phyloP scores from a whole-genome alignment of 345 rosid genomes.

The Theobroma cacao region DNA sequence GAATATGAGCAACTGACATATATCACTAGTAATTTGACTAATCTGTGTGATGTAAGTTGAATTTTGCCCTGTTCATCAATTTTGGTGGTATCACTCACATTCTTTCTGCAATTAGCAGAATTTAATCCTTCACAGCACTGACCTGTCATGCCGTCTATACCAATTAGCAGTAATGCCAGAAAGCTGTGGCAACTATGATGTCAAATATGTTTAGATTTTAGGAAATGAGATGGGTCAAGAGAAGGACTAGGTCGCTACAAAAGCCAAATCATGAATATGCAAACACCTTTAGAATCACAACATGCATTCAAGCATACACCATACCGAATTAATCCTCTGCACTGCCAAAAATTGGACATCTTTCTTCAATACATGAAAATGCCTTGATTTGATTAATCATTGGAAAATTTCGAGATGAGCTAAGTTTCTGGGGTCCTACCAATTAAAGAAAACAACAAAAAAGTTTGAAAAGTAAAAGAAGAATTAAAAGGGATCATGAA shows the following conservation, averaged over 20 bases:
- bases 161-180: not conserved
- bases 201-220: not conserved
- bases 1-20: slow-evolving; percentile 12
- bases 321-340: slow-evolving; percentile 11
- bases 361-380: slow-evolving; percentile 7
- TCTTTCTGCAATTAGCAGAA: not conserved
- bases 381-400: slow-evolving; percentile 33
- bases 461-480: slow-evolving; percentile 3
- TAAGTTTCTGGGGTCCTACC: slow-evolving; percentile 27
- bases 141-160: not conserved
- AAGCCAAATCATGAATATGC: not conserved
- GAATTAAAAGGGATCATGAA: not conserved
- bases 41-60: not conserved
- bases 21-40: slow-evolving; percentile 7
- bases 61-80: not conserved
- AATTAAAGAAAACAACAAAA: slow-evolving; percentile 20
- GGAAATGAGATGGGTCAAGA: not conserved
- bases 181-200: not conserved
- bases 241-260: not conserved
- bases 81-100: not conserved
- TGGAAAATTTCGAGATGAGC: slow-evolving; percentile 12
- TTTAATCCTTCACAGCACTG: not conserved
- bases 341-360: slow-evolving; percentile 4
- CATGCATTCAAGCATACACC: slow-evolving; percentile 10
- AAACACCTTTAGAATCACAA: slow-evolving; percentile 6